These are phyloP conservation scores for Spironucleus salmonicida DNA, from an alignment of 208 protist genomes.

Conservation along the genomic window DNA sequence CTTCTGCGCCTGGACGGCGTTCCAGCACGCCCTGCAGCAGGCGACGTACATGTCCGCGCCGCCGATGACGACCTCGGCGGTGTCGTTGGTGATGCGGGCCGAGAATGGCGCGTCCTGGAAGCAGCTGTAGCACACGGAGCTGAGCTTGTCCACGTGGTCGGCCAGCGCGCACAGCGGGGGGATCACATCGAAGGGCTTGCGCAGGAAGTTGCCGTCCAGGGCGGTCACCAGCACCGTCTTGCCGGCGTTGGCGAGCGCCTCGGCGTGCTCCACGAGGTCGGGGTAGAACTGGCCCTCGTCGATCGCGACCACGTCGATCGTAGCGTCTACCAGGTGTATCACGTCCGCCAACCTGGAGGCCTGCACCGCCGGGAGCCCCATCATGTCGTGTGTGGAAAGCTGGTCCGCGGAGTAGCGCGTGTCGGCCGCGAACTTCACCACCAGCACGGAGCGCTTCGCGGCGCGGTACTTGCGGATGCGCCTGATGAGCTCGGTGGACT, in stretches of 20 bases:
- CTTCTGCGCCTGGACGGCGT: no score
- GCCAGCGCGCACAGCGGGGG: conserved; percentile 62
- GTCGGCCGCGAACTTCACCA: conserved; percentile 29
- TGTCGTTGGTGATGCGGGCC: conserved; percentile 53
- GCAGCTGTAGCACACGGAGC: conserved; percentile 61
- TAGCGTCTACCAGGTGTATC: not conserved
- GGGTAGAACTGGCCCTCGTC: conserved; percentile 54
- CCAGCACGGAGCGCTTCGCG: conserved; percentile 1
- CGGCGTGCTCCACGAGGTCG: conserved; percentile 66
- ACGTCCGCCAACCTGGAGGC: not conserved
- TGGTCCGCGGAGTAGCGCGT: not conserved
- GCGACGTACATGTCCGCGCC: conserved; percentile 73
- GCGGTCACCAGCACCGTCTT: conserved; percentile 74
- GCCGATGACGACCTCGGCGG: conserved; percentile 65
- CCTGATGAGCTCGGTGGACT: conserved; percentile 29
- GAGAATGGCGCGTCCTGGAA: conserved; percentile 59
- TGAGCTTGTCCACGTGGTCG: conserved; percentile 70
- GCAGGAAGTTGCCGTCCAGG: conserved; percentile 69
- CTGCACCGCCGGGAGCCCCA: not conserved
- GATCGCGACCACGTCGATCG: not conserved
- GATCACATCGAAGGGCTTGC: conserved; percentile 63
- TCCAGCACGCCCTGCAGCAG: conserved; percentile 54
- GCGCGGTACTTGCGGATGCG: not conserved
- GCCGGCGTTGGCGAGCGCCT: conserved; percentile 58
- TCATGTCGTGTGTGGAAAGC: conserved; percentile 5